Evolutionary conservation across 2,329 filamentous ascomycete species (phyloP).

Genomic region (Dactylella cylindrospora): DNA sequence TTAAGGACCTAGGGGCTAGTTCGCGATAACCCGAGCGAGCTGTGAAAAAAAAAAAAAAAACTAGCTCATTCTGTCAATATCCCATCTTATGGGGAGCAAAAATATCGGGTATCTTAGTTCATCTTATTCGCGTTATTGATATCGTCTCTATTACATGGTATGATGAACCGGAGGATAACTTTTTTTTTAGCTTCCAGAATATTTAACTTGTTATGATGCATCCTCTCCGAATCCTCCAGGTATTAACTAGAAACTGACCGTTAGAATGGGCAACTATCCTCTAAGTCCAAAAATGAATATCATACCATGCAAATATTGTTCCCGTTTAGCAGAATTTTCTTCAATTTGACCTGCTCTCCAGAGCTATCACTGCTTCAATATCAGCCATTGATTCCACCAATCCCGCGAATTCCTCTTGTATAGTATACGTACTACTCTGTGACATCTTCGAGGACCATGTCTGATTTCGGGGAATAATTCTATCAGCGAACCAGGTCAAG

Average conservation of each 20-base stretch:
- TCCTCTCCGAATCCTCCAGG: constrained; percentile 33
- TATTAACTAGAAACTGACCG: constrained; percentile 25
- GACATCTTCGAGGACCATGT: constrained; percentile 97
- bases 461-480: constrained; percentile 55
- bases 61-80: no score
- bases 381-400: neutral
- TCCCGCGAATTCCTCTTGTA: neutral
- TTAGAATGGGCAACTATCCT: constrained; percentile 1
- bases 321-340: constrained; percentile 93
- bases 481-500: constrained; percentile 1
- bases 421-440: constrained; percentile 76
- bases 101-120: constrained; percentile 13
- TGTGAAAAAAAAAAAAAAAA: no score
- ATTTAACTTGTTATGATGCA: neutral
- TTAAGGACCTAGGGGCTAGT: no score
- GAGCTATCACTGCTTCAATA: constrained; percentile 72
- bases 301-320: constrained; percentile 99
- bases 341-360: constrained; percentile 80
- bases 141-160: neutral
- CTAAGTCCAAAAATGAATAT: neutral
- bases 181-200: neutral
- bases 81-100: neutral
- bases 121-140: constrained; percentile 22
- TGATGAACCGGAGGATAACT: neutral
- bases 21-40: no score